Base-by-base conservation (phyloP, 495 filamentous ascomycete genomes). In the Penicillium pancosmium region DNA sequence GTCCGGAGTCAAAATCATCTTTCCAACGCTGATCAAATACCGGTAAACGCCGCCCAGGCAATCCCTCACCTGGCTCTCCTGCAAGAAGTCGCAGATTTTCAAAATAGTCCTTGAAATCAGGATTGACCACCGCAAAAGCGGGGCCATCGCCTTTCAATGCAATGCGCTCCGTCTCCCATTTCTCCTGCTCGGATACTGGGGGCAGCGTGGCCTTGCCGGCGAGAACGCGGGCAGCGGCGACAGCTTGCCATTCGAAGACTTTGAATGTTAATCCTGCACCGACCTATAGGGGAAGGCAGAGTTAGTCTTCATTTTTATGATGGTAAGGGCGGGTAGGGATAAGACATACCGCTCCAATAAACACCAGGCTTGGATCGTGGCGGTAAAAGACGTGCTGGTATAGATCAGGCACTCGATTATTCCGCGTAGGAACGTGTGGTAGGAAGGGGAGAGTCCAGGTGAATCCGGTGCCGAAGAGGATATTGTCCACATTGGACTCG, bases 211-310 rank as follows among this genome's bases (percentile, higher is more conserved):
- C 77, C 13, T 74, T 71, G n/a, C 84, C 83, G 0, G 84, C 80
- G 2, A 86, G 70, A 6, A 82, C 74, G 5, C 84, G 79, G 0
- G 83, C 84, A 0, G 80, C 78, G 0, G 79, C 77, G 1, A 86
- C 82, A 13, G 83, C 83, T 66, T 87, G 84, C 79, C 80, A 86
- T 69, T 87, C 83, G 51, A 83, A 86, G 2, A 84, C 74, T 21
- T 78, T 78, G 70, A 86, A 84, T 4, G 80, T 85, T n/a, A 86
- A 72, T 0, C 80, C 84, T 9, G 78, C 82, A 18, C 77, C 78
- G 12, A 83, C 75, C 73, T 85, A 71, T 64, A 78, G 65, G 40
- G 40, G 41, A 10, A 18, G 16, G 16, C 0, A n/a, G 18, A 19
- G 9, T 44, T 44, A 44, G 41, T 18, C 5, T 44, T 16, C 16